Base-by-base conservation (phyloP, 1,284 basidiomycete genomes). In the Cutaneotrichosporon sp. region DNA sequence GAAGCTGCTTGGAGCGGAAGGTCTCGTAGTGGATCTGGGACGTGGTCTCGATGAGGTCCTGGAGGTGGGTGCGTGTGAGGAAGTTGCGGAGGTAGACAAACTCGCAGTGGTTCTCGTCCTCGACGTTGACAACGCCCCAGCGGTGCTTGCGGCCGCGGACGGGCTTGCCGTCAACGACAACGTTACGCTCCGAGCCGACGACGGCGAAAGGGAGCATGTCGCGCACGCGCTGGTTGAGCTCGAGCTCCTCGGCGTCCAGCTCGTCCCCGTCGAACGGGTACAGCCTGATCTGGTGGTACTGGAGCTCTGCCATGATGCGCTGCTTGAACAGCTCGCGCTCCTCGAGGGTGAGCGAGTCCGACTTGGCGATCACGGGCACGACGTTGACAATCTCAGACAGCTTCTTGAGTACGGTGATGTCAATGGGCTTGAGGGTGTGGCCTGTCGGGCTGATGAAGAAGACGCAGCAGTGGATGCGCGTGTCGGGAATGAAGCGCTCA, bases 1-100 rank as follows among this genome's bases (percentile, higher is more conserved):
- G 65, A 35, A 70, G 67, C 79, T 98, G 96, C 80, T 97, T 97
- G 67, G 89, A 93, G 63, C 94, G 85, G 88, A 98, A 98, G 8
- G 93, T 92, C 80, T 98, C 96, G 77, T 98, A 98, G 78, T 98
- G 96, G 73, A 96, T 96, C 77, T 94, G 89, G 8, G 93, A 90
- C 3, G 94, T 98, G 51, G 94, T 97, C 80, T 98, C 94, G 74
- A 98, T 97, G 66, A 98, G 78, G 73, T 98, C 96, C 77, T 98
- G 96, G 67, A 98, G 78, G 77, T 98, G 94, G 30, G 30, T 42
- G 87, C 87, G 81, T 3, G 89, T 93, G 61, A 97, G 80, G 81
- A 97, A 97, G 83, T 98, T 94, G 66, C 94, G 83, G 60, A 98
- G 81, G 76, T 97, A 90, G 68, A 93, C 83, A 77, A 98, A 98